phyloP scores from a whole-genome alignment of 2,329 filamentous ascomycete species.

The Onygenales sp. region DNA sequence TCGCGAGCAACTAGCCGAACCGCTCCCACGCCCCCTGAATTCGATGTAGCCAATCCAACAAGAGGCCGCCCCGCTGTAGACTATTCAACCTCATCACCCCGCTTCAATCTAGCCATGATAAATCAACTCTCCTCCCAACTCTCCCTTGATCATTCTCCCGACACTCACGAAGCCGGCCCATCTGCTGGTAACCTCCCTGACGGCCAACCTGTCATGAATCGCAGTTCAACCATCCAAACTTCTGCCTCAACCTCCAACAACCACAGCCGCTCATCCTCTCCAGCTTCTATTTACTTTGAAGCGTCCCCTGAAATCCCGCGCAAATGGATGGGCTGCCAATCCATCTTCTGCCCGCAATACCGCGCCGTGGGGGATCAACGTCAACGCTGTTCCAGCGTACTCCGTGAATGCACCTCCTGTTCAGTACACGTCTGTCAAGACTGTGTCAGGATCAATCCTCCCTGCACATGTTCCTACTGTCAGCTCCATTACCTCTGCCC shows the following conservation, averaged over 20 bases:
- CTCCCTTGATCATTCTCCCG: background rate
- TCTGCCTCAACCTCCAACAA: slow-evolving; percentile 30
- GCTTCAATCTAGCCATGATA: slow-evolving; percentile 13
- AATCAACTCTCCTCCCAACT: slow-evolving; percentile 22
- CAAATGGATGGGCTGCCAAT: slow-evolving; percentile 38
- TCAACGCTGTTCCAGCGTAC: slow-evolving; percentile 32
- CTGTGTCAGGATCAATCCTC: slow-evolving; percentile 30
- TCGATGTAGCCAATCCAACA: slow-evolving; percentile 5
- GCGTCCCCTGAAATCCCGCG: slow-evolving; percentile 25
- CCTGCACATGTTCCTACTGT: slow-evolving; percentile 36
- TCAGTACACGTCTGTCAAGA: slow-evolving; percentile 38
- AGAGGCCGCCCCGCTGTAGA: background rate
- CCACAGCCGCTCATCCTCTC: slow-evolving; percentile 31
- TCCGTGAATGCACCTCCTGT: slow-evolving; percentile 38
- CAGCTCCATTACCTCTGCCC: slow-evolving; percentile 35
- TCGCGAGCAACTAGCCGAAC: background rate
- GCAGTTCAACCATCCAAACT: slow-evolving; percentile 25
- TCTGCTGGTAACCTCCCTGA: background rate
- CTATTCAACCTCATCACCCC: slow-evolving; percentile 2
- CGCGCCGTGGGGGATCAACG: slow-evolving; percentile 36
- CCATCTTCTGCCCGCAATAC: slow-evolving; percentile 38
- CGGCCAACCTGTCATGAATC: slow-evolving; percentile 7
- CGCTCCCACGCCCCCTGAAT: background rate
- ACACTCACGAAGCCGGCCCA: background rate
- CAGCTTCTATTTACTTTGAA: slow-evolving; percentile 28